A percentile compares a stretch with the other conserved stretches of the same genome.
Evolutionary conservation across 805 yeast species (phyloP).

Genomic region (Wickerhamiella azyma): DNA sequence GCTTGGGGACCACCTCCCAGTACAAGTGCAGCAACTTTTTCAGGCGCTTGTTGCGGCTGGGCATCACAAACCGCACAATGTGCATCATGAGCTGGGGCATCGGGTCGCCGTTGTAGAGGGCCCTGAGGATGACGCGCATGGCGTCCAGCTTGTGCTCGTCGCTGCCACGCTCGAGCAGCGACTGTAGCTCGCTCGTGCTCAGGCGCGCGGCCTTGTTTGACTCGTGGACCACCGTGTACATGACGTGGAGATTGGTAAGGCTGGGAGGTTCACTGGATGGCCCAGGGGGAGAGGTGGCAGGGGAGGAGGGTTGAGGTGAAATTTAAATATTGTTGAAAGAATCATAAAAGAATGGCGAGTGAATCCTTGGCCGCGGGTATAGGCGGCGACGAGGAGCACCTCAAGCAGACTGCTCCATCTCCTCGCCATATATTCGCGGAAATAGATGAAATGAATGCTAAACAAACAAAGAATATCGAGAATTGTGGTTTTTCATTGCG

Average conservation of each 20-base stretch:
- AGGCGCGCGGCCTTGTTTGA: constrained; percentile 21
- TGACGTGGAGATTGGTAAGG: neutral
- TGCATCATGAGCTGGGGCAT: constrained; percentile 92
- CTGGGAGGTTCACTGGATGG: neutral
- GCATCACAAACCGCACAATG: constrained; percentile 94
- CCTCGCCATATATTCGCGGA: no score
- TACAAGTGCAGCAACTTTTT: constrained; percentile 87
- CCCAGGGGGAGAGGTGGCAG: neutral
- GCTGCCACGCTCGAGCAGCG: constrained; percentile 70
- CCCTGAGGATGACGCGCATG: constrained; percentile 74
- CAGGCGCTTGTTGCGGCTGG: constrained; percentile 77
- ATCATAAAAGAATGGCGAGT: no score
- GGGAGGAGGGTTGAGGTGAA: neutral
- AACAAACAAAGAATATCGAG: no score
- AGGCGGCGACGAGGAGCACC: no score
- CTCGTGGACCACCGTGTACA: constrained; percentile 10
- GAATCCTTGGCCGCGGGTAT: no score
- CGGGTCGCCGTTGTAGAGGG: constrained; percentile 85
- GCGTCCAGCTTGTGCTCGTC: constrained; percentile 80
- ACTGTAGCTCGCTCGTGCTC: constrained; percentile 56
- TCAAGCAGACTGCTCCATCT: no score
- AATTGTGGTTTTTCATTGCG: no score
- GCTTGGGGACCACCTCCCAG: constrained; percentile 96
- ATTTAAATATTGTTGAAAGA: no score
- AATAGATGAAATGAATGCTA: no score